Percentiles rank a stretch among this genome's conserved stretches.
Conservation (phyloP, 2,329 filamentous ascomycete species). For the Colletotrichum musicola region DNA sequence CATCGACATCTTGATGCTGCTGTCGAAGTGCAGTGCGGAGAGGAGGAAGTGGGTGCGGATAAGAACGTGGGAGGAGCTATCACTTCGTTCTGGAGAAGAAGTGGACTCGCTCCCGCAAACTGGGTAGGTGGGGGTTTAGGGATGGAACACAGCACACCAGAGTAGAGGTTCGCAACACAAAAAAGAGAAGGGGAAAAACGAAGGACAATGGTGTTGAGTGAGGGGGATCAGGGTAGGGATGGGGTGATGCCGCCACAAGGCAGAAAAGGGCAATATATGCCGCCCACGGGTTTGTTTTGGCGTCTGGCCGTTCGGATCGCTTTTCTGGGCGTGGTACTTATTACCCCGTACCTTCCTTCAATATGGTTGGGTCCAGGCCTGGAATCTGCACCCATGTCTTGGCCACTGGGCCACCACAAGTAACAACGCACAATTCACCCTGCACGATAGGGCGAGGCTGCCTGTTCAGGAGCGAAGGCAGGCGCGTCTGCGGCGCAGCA, state of each 20-base stretch:
- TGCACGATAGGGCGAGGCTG: slow-evolving; percentile 10
- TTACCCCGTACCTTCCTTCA: not conserved
- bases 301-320: slow-evolving; percentile 2
- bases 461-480: not conserved
- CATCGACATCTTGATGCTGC: slow-evolving; percentile 39
- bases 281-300: slow-evolving; percentile 1
- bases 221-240: slow-evolving; percentile 3
- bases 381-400: not conserved
- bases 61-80: not conserved
- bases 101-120: slow-evolving; percentile 9
- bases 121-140: not conserved
- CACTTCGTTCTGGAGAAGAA: not conserved
- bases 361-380: not conserved
- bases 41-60: not conserved
- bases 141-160: no score
- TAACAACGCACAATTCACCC: not conserved
- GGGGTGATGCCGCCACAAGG: slow-evolving; percentile 16
- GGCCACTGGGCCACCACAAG: not conserved
- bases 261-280: not conserved
- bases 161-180: not conserved
- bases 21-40: slow-evolving; percentile 5
- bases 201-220: slow-evolving; percentile 13
- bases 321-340: slow-evolving; percentile 6
- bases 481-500: slow-evolving; percentile 11
- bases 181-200: slow-evolving; percentile 13